phyloP scores from a whole-genome alignment of 345 rosid genomes.

The Microcos paniculata region DNA sequence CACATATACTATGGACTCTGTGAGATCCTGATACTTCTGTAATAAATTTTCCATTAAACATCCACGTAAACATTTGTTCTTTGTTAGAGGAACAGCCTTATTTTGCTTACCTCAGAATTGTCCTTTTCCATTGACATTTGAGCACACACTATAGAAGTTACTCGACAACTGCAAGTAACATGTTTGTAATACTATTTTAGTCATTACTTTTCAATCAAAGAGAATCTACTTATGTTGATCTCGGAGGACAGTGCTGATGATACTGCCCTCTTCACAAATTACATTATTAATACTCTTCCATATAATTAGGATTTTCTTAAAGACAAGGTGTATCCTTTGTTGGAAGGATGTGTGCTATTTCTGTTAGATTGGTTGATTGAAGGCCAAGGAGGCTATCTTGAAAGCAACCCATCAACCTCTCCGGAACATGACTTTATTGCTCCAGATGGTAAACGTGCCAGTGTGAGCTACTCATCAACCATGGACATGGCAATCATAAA shows the following conservation, averaged over 20 bases:
- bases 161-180: not conserved
- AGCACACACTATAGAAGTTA: not conserved
- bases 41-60: not conserved
- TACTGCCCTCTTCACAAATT: not conserved
- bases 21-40: conserved; percentile 30
- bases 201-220: not conserved
- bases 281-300: conserved; percentile 10
- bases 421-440: conserved; percentile 84
- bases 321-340: conserved; percentile 72
- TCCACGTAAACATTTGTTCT: not conserved
- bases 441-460: conserved; percentile 77
- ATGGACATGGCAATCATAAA: conserved; percentile 88
- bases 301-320: conserved; percentile 68
- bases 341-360: conserved; percentile 80
- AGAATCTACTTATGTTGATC: not conserved
- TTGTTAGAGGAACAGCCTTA: not conserved
- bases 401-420: conserved; percentile 94
- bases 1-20: conserved; percentile 74
- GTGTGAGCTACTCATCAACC: conserved; percentile 93
- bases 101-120: not conserved
- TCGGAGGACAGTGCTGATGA: not conserved
- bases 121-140: not conserved
- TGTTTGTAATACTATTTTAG: not conserved
- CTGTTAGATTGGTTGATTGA: conserved; percentile 91
- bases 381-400: conserved; percentile 72